Conservation (phyloP, 2,329 filamentous ascomycete species). For the Clonostachys byssicola region DNA sequence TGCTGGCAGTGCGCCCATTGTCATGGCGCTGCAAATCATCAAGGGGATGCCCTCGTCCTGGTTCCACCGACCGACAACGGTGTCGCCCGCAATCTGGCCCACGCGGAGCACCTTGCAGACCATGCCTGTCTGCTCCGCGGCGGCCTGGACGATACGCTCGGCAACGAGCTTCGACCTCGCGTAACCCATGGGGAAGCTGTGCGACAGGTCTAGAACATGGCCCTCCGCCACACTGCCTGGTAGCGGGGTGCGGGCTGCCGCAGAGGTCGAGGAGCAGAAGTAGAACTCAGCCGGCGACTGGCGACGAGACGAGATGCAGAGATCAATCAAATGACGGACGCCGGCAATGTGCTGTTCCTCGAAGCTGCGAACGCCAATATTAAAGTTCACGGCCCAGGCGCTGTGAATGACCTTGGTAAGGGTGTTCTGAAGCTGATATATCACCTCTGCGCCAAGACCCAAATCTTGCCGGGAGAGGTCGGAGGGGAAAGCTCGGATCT, state of each 20-base stretch:
- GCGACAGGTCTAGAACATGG: conserved; percentile 19
- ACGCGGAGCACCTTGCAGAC: conserved; percentile 32
- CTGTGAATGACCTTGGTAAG: conserved; percentile 42
- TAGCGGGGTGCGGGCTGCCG: conserved; percentile 26
- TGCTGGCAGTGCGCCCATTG: conserved; percentile 38
- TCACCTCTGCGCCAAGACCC: conserved; percentile 12
- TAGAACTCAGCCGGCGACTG: conserved; percentile 25
- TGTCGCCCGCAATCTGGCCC: conserved; percentile 46
- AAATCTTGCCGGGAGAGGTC: conserved; percentile 10
- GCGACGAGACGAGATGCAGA: conserved; percentile 17
- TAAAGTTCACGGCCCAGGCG: conserved; percentile 55
- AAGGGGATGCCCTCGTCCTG: conserved; percentile 45
- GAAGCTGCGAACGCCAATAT: conserved; percentile 42
- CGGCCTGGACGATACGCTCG: conserved; percentile 27
- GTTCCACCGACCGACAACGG: conserved; percentile 43
- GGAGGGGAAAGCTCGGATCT: conserved; percentile 10
- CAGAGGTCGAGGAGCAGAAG: conserved; percentile 46
- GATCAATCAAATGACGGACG: conserved; percentile 34
- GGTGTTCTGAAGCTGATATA: conserved; percentile 16
- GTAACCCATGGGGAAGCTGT: conserved; percentile 37
- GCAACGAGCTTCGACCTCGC: conserved; percentile 32
- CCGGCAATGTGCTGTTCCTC: conserved; percentile 41
- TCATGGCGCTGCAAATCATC: conserved; percentile 41
- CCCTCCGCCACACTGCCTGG: conserved; percentile 26
- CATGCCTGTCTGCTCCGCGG: conserved; percentile 17